phyloP scores from a whole-genome alignment of 2,329 filamentous ascomycete species.

The Dothideomycetes sp. region DNA sequence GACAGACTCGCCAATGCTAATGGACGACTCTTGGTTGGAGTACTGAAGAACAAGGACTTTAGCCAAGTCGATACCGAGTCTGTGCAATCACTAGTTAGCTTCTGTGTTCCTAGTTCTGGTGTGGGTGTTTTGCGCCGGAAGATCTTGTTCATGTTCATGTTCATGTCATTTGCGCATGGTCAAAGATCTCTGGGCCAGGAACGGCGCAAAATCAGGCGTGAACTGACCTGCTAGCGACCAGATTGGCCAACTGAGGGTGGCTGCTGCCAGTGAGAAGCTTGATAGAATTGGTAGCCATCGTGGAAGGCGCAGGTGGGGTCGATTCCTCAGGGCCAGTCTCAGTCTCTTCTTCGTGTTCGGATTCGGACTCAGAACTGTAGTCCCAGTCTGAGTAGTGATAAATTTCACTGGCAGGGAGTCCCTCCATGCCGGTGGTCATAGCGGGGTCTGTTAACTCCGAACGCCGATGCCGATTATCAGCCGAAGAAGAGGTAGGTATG shows the following conservation, averaged over 20 bases:
- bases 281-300: conserved; percentile 68
- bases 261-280: conserved; percentile 69
- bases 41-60: conserved; percentile 76
- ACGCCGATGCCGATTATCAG: too few species aligned
- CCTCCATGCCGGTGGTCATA: too few species aligned
- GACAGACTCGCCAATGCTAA: conserved; percentile 92
- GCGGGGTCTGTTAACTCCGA: too few species aligned
- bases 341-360: too few species aligned
- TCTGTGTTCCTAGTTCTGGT: not conserved
- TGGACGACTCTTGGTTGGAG: conserved; percentile 78
- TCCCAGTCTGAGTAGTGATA: too few species aligned
- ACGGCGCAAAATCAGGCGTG: conserved; percentile 4
- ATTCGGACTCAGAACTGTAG: too few species aligned
- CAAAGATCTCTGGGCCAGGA: not conserved
- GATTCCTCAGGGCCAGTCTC: too few species aligned
- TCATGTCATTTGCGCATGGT: conserved; percentile 5
- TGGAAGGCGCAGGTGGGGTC: too few species aligned
- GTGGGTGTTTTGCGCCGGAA: not conserved
- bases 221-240: conserved; percentile 56
- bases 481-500: too few species aligned
- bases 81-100: conserved; percentile 26
- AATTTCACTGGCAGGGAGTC: too few species aligned
- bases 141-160: not conserved
- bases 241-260: conserved; percentile 61
- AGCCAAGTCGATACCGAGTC: conserved; percentile 66